Evolutionary conservation across 768 basidiomycete species (phyloP).

Genomic region (Leccinellum luteum): DNA sequence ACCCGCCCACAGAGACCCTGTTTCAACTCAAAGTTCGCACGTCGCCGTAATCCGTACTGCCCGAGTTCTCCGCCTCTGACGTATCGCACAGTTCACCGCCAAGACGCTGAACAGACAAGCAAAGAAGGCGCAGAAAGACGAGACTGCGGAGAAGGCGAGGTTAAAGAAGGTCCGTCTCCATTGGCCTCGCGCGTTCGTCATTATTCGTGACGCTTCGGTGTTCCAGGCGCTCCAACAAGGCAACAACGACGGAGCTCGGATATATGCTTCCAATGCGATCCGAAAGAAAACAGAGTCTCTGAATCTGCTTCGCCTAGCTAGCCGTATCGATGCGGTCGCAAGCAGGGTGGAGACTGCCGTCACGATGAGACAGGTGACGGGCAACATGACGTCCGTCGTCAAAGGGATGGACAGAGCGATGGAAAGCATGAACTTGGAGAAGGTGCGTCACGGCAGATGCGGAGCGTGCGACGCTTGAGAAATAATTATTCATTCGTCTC

Average conservation of each 20-base stretch:
- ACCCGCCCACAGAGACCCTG: conserved; percentile 70
- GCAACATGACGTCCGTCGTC: conserved; percentile 95
- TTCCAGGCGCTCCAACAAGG: conserved; percentile 90
- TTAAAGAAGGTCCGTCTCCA: conserved; percentile 78
- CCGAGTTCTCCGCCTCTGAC: conserved; percentile 12
- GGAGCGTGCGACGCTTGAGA: neutral
- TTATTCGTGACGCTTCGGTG: neutral
- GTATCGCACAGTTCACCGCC: conserved; percentile 79
- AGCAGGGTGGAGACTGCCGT: conserved; percentile 97
- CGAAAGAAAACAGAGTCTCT: conserved; percentile 95
- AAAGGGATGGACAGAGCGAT: conserved; percentile 99
- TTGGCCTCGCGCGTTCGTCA: neutral
- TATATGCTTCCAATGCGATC: conserved; percentile 98
- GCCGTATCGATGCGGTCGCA: conserved; percentile 94
- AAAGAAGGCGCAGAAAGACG: conserved; percentile 97
- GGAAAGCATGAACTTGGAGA: conserved; percentile 98
- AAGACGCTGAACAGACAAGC: conserved; percentile 94
- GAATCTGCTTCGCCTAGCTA: conserved; percentile 86
- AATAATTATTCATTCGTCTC: neutral
- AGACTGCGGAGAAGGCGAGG: conserved; percentile 80
- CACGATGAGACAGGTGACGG: conserved; percentile 95
- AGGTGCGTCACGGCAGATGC: conserved; percentile 50
- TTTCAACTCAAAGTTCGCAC: conserved; percentile 90
- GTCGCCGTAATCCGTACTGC: conserved; percentile 3
- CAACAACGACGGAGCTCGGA: conserved; percentile 94